Base-by-base conservation (phyloP, 225 moss, liverwort and hornwort genomes). In the Lunularia cruciata region DNA sequence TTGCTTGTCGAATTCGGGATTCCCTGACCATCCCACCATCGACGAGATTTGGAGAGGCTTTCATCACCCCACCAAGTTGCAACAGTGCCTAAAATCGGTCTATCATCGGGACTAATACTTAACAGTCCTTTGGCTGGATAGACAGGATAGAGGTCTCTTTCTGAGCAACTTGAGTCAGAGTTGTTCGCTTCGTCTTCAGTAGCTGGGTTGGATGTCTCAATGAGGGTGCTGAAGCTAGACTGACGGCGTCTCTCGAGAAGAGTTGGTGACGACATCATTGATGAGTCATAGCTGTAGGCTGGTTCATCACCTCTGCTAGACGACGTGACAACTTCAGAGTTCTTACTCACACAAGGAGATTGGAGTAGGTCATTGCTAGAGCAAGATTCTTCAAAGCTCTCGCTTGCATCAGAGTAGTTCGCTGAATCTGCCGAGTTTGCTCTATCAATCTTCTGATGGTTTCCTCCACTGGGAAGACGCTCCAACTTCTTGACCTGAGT, bases 11-110 rank as follows among this genome's bases (percentile, higher is more conserved):
- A 40, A 14, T 83, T 90, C 23, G 89, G 77, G 60, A 91, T 89
- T 56, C 94, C 94, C 59, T 89, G 78, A 56, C 94, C 94, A 60
- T 94, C 89, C 94, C 94, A 94, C 19, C 73, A 69, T 12, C 83
- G 82, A 5, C 83, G 84, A 72, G 79, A 80, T 23, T 84, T 73
- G 33, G 86, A 78, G 71, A 72, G 79, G 36, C 47, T 60, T 43
- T 77, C 81, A 26, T 78, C 76, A 15, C 73, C 81, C 83, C 78
- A 89, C 58, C 85, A 76, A 72, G 86, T 81, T 16, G 90, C 88
- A 47, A 89, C 75, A 19, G 89, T 84, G 22, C 89, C 87, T 49
- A 94, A 39, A 33, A 89, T 82, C 26, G 86, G 81, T 74, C 87
- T 78, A 60, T 81, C 83, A 69, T 91, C 86, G 27, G 83, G 84